Percentiles rank a stretch among this genome's conserved stretches.
phyloP scores from a whole-genome alignment of 169 alveolate genomes.

The Cytauxzoon felis region DNA sequence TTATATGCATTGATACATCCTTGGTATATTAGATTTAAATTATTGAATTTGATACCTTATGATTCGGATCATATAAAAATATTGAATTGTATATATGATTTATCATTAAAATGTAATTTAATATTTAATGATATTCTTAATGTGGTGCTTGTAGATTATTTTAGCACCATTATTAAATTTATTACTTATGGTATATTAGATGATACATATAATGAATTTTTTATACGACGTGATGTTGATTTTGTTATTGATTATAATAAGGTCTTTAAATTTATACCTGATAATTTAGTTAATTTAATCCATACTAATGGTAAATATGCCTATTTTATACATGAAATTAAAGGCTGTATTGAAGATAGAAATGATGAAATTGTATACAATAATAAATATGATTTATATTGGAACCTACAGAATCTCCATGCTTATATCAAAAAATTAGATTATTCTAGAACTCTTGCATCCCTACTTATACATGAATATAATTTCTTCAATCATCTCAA shows the following conservation, averaged over 20 bases:
- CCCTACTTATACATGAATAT: no score
- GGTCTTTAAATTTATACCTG: constrained; percentile 10
- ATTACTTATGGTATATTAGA: constrained; percentile 40
- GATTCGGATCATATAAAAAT: background rate
- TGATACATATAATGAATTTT: constrained; percentile 11
- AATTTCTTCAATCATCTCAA: no score
- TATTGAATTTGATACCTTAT: background rate
- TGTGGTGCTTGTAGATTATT: constrained; percentile 25
- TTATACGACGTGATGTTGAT: constrained; percentile 1
- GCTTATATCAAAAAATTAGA: no score
- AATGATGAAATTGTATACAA: no score
- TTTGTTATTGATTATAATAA: background rate
- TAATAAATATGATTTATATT: no score
- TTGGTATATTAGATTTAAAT: constrained; percentile 30
- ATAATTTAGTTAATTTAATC: background rate
- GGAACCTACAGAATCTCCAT: no score
- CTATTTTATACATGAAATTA: background rate
- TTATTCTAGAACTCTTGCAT: no score
- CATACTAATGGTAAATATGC: background rate
- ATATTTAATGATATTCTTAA: constrained; percentile 28
- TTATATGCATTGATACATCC: constrained; percentile 30
- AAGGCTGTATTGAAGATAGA: no score
- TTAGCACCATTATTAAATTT: constrained; percentile 34
- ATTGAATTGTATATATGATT: constrained; percentile 4
- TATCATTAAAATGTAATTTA: constrained; percentile 31